Percentiles rank a stretch among this genome's conserved stretches.
Evolutionary conservation across 169 alveolate species (phyloP).

Genomic region (Cryptosporidium sp.): DNA sequence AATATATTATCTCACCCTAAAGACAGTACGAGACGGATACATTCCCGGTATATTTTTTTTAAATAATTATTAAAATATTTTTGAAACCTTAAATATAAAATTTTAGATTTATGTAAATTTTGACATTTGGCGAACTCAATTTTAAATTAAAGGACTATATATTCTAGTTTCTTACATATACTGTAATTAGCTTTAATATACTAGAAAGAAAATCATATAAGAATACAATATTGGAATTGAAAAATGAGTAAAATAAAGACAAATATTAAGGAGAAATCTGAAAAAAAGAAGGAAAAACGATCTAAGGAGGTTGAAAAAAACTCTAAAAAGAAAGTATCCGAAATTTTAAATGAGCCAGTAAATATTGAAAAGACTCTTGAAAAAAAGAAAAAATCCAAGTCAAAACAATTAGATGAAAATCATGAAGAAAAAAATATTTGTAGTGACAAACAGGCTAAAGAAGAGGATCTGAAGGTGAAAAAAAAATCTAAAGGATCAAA

Average conservation of each 20-base stretch:
- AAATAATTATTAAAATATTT: not conserved
- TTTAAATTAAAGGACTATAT: not conserved
- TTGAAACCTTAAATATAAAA: not conserved
- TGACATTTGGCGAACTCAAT: not conserved
- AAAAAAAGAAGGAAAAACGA: not conserved
- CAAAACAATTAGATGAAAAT: not conserved
- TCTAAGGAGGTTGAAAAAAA: not conserved
- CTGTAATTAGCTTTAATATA: not conserved
- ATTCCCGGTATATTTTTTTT: slow-evolving; percentile 37
- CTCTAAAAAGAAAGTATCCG: not conserved
- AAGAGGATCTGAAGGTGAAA: not conserved
- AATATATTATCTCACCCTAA: slow-evolving; percentile 39
- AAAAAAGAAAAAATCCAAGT: not conserved
- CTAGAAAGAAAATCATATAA: not conserved
- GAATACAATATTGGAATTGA: not conserved
- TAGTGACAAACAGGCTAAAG: not conserved
- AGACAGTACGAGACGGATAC: slow-evolving; percentile 58
- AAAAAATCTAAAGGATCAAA: not conserved
- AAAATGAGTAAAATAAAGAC: not conserved
- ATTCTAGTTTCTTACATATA: not conserved
- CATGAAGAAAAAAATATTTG: too few species aligned
- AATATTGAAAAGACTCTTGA: not conserved
- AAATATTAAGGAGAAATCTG: slow-evolving; percentile 1
- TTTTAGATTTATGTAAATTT: slow-evolving; percentile 3
- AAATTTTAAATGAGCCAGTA: not conserved